Percentiles rank a stretch among this genome's conserved stretches.
Evolutionary conservation across 192 early-diverging fungal species (phyloP).

Genomic region (Podila horticola): DNA sequence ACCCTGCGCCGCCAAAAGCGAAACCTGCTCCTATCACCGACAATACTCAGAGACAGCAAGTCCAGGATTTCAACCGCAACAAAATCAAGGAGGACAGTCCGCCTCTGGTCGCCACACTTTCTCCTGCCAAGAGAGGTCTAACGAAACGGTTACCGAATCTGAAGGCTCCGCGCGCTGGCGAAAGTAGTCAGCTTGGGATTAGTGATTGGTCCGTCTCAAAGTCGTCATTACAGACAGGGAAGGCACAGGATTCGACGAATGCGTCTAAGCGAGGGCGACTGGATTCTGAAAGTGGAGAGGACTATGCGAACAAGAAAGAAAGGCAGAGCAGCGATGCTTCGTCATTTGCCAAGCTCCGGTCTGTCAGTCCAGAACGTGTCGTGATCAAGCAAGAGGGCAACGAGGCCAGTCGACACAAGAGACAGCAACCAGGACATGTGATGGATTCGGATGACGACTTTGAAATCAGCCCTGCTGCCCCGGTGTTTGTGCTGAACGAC

Average conservation of each 20-base stretch:
- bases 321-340: background rate
- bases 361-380: background rate
- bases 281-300: background rate
- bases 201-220: background rate
- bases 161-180: slow-evolving; percentile 11
- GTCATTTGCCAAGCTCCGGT: background rate
- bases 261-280: background rate
- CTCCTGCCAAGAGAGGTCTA: slow-evolving; percentile 2
- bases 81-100: slow-evolving; percentile 3
- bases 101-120: slow-evolving; percentile 6
- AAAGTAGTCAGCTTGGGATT: background rate
- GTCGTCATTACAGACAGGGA: background rate
- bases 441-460: background rate
- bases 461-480: too few species aligned
- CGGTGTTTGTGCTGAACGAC: background rate
- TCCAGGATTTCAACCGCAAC: background rate
- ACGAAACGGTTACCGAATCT: background rate
- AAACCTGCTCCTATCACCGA: background rate
- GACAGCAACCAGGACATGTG: background rate
- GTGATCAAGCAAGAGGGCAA: background rate
- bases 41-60: background rate
- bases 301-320: background rate
- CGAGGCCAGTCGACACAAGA: background rate
- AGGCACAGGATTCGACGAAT: background rate
- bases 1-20: background rate